Conservation (phyloP, 202 grass and related monocot species). For the Zizania palustris region DNA sequence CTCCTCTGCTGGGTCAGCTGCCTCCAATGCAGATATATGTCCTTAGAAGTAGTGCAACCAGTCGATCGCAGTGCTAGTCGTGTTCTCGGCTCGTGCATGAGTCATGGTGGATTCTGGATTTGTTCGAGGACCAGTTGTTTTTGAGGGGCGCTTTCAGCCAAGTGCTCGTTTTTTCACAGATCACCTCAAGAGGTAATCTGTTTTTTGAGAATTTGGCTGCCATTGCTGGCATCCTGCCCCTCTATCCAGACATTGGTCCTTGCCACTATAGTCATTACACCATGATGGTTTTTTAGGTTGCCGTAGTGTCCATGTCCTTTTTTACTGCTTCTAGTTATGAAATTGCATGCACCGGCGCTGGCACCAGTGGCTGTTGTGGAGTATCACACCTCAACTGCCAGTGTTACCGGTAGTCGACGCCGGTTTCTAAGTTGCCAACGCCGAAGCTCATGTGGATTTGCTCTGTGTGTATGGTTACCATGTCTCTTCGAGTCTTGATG, state of each 20-base stretch:
- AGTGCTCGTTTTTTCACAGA: conserved; percentile 71
- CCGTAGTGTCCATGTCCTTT: conserved; percentile 51
- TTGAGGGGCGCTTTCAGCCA: conserved; percentile 54
- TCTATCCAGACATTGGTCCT: conserved; percentile 56
- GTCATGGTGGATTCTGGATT: conserved; percentile 60
- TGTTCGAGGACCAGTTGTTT: conserved; percentile 58
- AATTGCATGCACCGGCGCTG: conserved; percentile 21
- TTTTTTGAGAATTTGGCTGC: conserved; percentile 73
- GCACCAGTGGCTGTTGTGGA: conserved; percentile 25
- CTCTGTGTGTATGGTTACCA: conserved; percentile 43
- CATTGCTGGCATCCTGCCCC: conserved; percentile 52
- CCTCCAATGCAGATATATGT: conserved; percentile 52
- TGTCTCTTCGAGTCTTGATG: conserved; percentile 46
- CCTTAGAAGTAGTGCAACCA: conserved; percentile 49
- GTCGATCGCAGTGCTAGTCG: conserved; percentile 48
- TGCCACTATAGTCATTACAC: conserved; percentile 49
- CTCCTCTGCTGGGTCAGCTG: conserved; percentile 25
- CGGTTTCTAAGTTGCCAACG: neutral
- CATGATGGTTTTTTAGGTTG: conserved; percentile 65
- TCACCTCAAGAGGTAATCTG: conserved; percentile 49
- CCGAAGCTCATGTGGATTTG: conserved; percentile 22
- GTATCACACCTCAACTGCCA: conserved; percentile 14
- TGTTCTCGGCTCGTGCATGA: conserved; percentile 59
- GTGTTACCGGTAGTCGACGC: neutral
- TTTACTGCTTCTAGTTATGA: conserved; percentile 51